Evolutionary conservation across 106 monocot species (phyloP).

Genomic region (Cymbidium sinense): DNA sequence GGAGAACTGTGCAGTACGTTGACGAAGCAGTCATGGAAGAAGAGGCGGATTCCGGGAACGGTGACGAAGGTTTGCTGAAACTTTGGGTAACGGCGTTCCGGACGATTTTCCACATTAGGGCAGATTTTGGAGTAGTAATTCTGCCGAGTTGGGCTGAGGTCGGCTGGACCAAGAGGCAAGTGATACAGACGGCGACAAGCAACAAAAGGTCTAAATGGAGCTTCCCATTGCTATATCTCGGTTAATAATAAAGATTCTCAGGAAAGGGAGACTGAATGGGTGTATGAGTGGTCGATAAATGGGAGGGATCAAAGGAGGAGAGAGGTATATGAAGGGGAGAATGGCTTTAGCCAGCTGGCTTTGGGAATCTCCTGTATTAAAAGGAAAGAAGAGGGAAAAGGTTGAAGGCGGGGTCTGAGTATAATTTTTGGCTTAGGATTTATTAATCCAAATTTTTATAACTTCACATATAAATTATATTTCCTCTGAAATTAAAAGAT

Average conservation of each 20-base stretch:
- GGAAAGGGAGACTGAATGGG: background rate
- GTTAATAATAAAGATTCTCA: background rate
- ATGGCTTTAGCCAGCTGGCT: background rate
- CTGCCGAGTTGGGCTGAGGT: slow-evolving; percentile 41
- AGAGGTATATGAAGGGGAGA: background rate
- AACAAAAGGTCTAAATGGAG: background rate
- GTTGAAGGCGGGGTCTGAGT: no score
- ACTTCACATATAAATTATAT: no score
- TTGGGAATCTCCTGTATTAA: background rate
- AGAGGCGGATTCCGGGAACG: slow-evolving; percentile 60
- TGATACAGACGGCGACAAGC: background rate
- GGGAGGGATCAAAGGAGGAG: background rate
- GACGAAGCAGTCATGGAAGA: no score
- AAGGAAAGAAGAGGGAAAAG: background rate
- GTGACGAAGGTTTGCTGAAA: slow-evolving; percentile 66
- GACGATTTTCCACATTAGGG: slow-evolving; percentile 81
- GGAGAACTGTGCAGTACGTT: slow-evolving; percentile 11
- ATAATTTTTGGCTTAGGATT: no score
- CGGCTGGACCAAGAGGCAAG: background rate
- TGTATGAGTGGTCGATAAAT: background rate
- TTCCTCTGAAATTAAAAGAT: no score
- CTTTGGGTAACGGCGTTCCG: slow-evolving; percentile 33
- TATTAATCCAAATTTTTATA: no score
- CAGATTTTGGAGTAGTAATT: slow-evolving; percentile 67
- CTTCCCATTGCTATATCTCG: background rate